phyloP scores from a whole-genome alignment of 176 grass and related monocot species.

The Carex kokanica region DNA sequence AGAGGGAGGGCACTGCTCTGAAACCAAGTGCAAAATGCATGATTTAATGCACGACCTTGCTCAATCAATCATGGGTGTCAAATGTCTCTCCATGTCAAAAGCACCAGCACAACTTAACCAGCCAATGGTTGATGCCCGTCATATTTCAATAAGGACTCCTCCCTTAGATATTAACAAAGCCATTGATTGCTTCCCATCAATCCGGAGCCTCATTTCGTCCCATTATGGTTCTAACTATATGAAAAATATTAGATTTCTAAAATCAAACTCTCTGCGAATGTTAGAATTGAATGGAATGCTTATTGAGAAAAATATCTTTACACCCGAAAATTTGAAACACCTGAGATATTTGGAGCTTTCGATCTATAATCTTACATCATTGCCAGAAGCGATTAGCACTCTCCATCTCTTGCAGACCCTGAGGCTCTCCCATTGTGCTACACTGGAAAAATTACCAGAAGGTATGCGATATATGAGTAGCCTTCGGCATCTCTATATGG shows the following conservation, averaged over 20 bases:
- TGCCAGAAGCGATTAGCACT: not conserved
- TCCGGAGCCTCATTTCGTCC: not conserved
- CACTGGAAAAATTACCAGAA: no score
- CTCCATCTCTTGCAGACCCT: no score
- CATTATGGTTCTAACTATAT: not conserved
- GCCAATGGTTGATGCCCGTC: not conserved
- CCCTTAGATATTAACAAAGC: not conserved
- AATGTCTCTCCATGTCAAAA: not conserved
- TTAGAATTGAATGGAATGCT: not conserved
- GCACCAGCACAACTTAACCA: constrained; percentile 12
- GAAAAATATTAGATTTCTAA: constrained; percentile 23
- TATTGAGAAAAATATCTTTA: not conserved
- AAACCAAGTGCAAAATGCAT: constrained; percentile 29
- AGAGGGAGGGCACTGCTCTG: not conserved
- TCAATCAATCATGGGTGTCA: not conserved
- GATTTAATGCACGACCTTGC: constrained; percentile 31
- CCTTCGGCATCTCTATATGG: no score
- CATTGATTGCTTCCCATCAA: not conserved
- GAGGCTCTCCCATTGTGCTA: no score
- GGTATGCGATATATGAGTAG: no score
- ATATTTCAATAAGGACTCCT: not conserved
- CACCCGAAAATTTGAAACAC: constrained; percentile 19
- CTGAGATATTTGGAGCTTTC: constrained; percentile 17
- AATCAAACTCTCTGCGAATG: constrained; percentile 15
- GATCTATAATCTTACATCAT: not conserved